Conservation (phyloP, 192 early-diverging fungal species). For the Coemansia sp. region DNA sequence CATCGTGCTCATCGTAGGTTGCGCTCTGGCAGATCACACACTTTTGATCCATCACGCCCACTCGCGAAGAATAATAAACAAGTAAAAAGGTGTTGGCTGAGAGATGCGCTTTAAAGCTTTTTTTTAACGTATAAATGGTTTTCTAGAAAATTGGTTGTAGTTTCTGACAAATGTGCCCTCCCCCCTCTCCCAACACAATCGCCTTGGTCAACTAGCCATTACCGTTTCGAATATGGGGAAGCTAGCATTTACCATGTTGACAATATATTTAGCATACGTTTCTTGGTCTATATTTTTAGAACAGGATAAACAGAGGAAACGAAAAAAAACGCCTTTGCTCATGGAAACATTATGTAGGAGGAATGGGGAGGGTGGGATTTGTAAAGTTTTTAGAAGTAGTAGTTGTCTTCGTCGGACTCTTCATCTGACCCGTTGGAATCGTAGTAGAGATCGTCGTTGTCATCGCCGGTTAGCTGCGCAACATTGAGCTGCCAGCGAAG, state of each 20-base stretch:
- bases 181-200: too few species aligned
- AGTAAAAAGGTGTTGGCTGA: too few species aligned
- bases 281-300: background rate
- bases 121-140: too few species aligned
- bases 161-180: too few species aligned
- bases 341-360: background rate
- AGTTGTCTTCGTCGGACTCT: conserved; percentile 10
- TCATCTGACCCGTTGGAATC: conserved; percentile 31
- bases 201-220: too few species aligned
- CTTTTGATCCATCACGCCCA: conserved; percentile 35
- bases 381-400: conserved; percentile 16
- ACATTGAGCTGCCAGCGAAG: conserved; percentile 96
- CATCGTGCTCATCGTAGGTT: conserved; percentile 50
- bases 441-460: conserved; percentile 67
- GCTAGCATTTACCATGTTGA: background rate
- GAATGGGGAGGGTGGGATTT: too few species aligned
- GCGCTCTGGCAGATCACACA: conserved; percentile 50
- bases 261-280: background rate
- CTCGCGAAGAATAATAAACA: too few species aligned
- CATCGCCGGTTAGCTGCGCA: conserved; percentile 66
- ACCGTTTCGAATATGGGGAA: background rate
- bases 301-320: background rate
- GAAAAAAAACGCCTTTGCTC: background rate
- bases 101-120: too few species aligned
- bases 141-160: too few species aligned